Conservation (phyloP, 768 basidiomycete genomes). For the Kwoniella shandongensis region DNA sequence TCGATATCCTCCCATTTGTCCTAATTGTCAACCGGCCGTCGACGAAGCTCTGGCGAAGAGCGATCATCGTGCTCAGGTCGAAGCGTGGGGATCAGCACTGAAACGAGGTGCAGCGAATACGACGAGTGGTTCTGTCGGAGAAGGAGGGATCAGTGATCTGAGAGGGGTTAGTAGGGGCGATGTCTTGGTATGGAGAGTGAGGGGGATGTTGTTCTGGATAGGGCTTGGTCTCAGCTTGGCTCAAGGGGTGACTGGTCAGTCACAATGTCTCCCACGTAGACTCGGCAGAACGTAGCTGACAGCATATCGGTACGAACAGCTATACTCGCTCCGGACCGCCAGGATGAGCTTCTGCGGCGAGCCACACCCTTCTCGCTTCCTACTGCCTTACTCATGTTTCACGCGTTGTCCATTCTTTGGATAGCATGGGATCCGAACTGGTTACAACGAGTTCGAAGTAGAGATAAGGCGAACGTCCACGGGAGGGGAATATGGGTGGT, state of each 20-base stretch:
- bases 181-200: slow-evolving; percentile 66
- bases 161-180: slow-evolving; percentile 57
- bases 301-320: no score
- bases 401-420: slow-evolving; percentile 69
- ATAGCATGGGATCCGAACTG: slow-evolving; percentile 86
- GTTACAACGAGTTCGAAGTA: slow-evolving; percentile 50
- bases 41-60: slow-evolving; percentile 76
- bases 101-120: slow-evolving; percentile 58
- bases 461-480: slow-evolving; percentile 15
- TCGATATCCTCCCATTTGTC: slow-evolving; percentile 87
- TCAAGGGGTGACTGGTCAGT: slow-evolving; percentile 60
- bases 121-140: neutral
- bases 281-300: no score
- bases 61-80: slow-evolving; percentile 72
- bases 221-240: slow-evolving; percentile 58
- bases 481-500: slow-evolving; percentile 45
- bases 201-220: slow-evolving; percentile 67
- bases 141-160: slow-evolving; percentile 50
- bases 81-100: slow-evolving; percentile 70
- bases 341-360: no score
- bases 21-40: slow-evolving; percentile 70
- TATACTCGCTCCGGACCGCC: no score
- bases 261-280: no score
- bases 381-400: slow-evolving; percentile 56
- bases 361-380: neutral